A percentile compares a stretch with the other conserved stretches of the same genome.
phyloP scores from a whole-genome alignment of 352 stramenopile species.

The Elongisporangium anandrum region DNA sequence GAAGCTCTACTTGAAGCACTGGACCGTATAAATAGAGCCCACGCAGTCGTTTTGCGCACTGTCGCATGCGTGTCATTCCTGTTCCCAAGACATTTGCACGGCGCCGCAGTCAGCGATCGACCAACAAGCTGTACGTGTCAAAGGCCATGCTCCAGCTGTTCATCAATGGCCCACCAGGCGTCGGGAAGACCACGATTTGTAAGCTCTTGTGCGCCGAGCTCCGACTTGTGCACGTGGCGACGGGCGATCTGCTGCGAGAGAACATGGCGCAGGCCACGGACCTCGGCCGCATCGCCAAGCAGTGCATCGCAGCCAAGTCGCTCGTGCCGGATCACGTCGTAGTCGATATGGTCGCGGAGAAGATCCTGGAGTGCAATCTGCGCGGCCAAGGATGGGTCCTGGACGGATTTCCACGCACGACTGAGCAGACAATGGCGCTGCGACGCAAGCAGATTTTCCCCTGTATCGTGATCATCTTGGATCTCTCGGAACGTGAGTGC shows the following conservation, averaged over 20 bases:
- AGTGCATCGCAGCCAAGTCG: conserved; percentile 60
- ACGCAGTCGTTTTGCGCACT: background rate
- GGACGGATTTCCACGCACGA: conserved; percentile 69
- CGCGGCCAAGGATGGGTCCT: conserved; percentile 54
- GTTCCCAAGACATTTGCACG: background rate
- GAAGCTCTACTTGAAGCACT: background rate
- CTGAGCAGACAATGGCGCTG: conserved; percentile 45
- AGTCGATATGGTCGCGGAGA: conserved; percentile 71
- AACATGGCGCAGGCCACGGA: conserved; percentile 60
- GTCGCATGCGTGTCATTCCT: background rate
- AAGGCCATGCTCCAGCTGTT: conserved; percentile 57
- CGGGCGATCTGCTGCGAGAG: conserved; percentile 63
- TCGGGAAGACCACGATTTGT: conserved; percentile 63
- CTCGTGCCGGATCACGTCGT: conserved; percentile 72
- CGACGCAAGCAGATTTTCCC: conserved; percentile 45
- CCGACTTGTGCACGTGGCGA: conserved; percentile 53
- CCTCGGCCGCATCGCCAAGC: conserved; percentile 47
- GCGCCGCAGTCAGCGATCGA: background rate
- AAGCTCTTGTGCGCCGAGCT: conserved; percentile 57
- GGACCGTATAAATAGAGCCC: background rate
- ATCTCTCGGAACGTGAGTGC: conserved; percentile 44
- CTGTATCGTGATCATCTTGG: conserved; percentile 49
- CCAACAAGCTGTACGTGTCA: background rate
- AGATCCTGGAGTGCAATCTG: conserved; percentile 31
- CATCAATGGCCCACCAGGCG: conserved; percentile 59